Conservation (phyloP, 2,329 filamentous ascomycete genomes). For the Sclerotinia sclerotiorum region DNA sequence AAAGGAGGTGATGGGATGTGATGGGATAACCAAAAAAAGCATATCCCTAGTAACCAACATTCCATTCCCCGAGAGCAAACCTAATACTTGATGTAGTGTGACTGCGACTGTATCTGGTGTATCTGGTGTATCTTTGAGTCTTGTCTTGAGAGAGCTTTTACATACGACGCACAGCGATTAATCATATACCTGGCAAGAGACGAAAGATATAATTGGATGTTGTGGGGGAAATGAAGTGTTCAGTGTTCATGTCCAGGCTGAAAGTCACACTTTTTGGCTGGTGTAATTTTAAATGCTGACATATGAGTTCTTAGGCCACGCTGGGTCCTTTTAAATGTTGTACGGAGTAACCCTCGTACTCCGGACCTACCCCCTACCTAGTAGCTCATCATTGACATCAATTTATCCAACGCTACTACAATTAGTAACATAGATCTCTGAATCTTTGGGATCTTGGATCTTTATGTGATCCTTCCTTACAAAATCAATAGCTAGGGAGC, state of each 20-base stretch:
- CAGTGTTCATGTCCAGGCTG: neutral
- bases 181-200: neutral
- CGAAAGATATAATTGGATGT: neutral
- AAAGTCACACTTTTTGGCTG: neutral
- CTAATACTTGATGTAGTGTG: neutral
- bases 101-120: neutral
- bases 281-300: neutral
- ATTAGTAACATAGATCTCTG: constrained; percentile 6
- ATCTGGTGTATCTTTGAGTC: neutral
- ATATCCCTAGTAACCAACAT: constrained; percentile 4
- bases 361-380: neutral
- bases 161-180: neutral
- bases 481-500: neutral
- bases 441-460: neutral
- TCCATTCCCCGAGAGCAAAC: neutral
- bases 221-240: neutral
- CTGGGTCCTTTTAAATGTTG: neutral
- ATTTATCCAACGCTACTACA: neutral
- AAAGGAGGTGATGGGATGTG: neutral
- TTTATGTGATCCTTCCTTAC: too few species aligned
- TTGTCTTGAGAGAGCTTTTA: too few species aligned
- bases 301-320: neutral
- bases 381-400: neutral
- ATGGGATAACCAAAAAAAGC: neutral
- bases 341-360: neutral